Conservation (phyloP, 2,329 filamentous ascomycete genomes). For the Cyphellophora europaea region DNA sequence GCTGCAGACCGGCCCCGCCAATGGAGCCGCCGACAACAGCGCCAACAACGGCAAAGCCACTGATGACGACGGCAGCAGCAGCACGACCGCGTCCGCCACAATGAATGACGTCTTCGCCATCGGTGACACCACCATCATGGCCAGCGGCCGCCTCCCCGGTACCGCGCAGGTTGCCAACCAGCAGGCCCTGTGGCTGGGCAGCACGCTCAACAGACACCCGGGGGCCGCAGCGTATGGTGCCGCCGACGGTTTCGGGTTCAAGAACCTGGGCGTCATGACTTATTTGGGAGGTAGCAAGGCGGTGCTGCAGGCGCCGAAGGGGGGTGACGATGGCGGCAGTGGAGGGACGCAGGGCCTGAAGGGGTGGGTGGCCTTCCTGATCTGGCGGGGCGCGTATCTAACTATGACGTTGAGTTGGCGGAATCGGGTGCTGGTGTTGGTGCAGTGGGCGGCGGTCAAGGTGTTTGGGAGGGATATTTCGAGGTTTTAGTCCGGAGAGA, state of each 20-base stretch:
- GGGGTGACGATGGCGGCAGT: conserved; percentile 5
- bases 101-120: conserved; percentile 46
- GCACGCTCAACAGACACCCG: conserved; percentile 38
- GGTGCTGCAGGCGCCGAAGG: conserved; percentile 41
- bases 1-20: conserved; percentile 27
- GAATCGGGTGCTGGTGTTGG: conserved; percentile 31
- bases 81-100: conserved; percentile 26
- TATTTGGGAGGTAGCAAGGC: conserved; percentile 51
- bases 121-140: conserved; percentile 46
- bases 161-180: conserved; percentile 52
- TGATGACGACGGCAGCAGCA: neutral
- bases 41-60: neutral
- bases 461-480: conserved; percentile 36
- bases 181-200: conserved; percentile 49
- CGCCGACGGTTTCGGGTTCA: conserved; percentile 40
- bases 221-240: conserved; percentile 7
- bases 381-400: conserved; percentile 36
- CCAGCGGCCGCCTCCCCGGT: conserved; percentile 43
- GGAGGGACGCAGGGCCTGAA: conserved; percentile 18
- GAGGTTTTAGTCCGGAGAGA: conserved; percentile 29
- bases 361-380: conserved; percentile 30
- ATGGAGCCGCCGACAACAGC: conserved; percentile 3
- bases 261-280: conserved; percentile 49
- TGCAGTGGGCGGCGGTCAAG: conserved; percentile 33
- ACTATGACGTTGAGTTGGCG: conserved; percentile 39